phyloP scores from a whole-genome alignment of 2,329 filamentous ascomycete species.

The Whalleya microplaca region DNA sequence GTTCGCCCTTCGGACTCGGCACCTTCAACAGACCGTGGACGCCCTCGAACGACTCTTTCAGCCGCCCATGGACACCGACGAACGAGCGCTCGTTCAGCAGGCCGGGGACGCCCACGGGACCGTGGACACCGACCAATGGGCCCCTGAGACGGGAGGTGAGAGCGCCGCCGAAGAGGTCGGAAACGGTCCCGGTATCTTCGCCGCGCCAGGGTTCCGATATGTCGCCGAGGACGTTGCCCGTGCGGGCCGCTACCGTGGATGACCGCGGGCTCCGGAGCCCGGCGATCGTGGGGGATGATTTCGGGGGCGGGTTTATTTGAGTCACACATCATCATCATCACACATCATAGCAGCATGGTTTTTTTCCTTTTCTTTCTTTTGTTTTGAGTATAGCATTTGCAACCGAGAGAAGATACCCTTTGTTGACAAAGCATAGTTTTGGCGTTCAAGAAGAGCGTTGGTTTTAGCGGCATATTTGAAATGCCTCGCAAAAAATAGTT shows the following conservation, averaged over 20 bases:
- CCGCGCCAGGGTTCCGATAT: constrained; percentile 3
- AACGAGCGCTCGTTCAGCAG: constrained; percentile 18
- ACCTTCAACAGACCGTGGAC: background rate
- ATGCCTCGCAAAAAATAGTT: background rate
- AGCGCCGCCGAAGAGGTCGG: constrained; percentile 14
- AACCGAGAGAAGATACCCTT: background rate
- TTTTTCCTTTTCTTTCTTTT: background rate
- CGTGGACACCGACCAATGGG: constrained; percentile 6
- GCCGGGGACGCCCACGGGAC: constrained; percentile 18
- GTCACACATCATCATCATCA: background rate
- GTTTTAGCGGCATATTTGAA: background rate
- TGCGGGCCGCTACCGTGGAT: constrained; percentile 16
- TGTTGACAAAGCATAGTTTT: background rate
- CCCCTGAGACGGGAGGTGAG: background rate
- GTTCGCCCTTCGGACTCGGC: background rate
- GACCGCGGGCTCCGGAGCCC: constrained; percentile 24
- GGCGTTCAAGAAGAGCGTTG: background rate
- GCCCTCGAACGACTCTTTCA: constrained; percentile 13
- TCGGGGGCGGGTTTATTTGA: constrained; percentile 26
- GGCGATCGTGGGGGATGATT: constrained; percentile 31
- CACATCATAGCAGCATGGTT: background rate
- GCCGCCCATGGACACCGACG: constrained; percentile 25
- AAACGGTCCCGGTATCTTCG: constrained; percentile 18
- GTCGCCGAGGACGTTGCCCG: constrained; percentile 9
- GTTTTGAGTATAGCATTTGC: background rate